phyloP scores from a whole-genome alignment of 192 early-diverging fungal genomes.

The Backusella sp. region DNA sequence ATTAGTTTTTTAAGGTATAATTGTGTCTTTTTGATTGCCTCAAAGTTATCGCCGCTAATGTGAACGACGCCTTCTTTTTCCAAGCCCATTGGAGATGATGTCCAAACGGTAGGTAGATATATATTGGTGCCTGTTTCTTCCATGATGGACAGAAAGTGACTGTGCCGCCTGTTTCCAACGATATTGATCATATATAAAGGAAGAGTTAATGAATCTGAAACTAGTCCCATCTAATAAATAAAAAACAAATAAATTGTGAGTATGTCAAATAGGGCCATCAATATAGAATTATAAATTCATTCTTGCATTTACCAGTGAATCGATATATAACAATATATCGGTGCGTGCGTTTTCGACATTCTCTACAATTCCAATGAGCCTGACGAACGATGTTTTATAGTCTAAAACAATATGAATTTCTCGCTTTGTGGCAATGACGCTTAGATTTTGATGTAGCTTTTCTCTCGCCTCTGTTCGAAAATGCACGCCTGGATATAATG shows the following conservation, averaged over 20 bases:
- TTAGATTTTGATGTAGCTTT: slow-evolving; percentile 1
- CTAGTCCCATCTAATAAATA: not conserved
- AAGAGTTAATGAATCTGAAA: not conserved
- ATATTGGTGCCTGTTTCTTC: slow-evolving; percentile 12
- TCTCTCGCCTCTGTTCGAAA: not conserved
- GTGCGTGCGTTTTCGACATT: slow-evolving; percentile 5
- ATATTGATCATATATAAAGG: slow-evolving; percentile 1
- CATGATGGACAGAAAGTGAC: not conserved
- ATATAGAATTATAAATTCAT: not conserved
- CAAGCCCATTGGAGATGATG: not conserved
- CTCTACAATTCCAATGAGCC: not conserved
- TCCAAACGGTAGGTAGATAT: not conserved
- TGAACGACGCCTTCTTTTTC: slow-evolving; percentile 4
- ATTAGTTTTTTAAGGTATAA: not conserved
- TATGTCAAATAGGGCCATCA: not conserved
- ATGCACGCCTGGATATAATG: slow-evolving; percentile 3
- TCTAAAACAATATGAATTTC: not conserved
- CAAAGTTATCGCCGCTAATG: slow-evolving; percentile 1
- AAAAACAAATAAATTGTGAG: not conserved
- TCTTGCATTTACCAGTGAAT: not conserved
- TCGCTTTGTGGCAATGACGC: not conserved
- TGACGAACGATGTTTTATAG: not conserved
- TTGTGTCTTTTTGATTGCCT: slow-evolving; percentile 2
- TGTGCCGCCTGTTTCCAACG: not conserved
- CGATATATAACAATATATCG: slow-evolving; percentile 3